These are phyloP conservation scores for Eimeria maxima DNA, from an alignment of 169 alveolate species.

Conservation along the genomic window DNA sequence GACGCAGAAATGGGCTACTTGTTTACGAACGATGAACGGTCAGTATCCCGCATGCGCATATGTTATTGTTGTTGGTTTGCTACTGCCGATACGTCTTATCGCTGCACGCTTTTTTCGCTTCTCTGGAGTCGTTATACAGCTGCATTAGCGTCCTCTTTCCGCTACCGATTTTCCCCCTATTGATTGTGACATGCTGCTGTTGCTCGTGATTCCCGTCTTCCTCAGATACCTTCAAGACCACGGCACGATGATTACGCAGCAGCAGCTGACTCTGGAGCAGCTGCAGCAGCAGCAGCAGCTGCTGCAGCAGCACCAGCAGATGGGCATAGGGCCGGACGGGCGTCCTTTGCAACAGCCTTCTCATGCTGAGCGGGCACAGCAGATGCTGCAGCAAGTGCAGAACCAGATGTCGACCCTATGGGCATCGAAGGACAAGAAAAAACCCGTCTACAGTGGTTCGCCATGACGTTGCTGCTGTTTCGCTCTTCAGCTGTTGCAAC, in stretches of 20 bases:
- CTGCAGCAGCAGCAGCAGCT: slow-evolving; percentile 77
- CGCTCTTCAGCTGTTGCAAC: slow-evolving; percentile 7
- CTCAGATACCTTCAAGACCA: slow-evolving; percentile 44
- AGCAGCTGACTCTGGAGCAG: slow-evolving; percentile 79
- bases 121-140: not conserved
- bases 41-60: not conserved
- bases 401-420: slow-evolving; percentile 25
- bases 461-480: not conserved
- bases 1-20: slow-evolving; percentile 94
- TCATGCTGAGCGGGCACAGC: slow-evolving; percentile 82
- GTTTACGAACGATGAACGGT: slow-evolving; percentile 95
- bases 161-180: not conserved
- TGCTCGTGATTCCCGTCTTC: not conserved
- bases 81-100: not conserved
- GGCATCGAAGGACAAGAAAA: slow-evolving; percentile 29
- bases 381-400: slow-evolving; percentile 80
- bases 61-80: slow-evolving; percentile 3
- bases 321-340: slow-evolving; percentile 72
- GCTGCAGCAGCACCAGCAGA: slow-evolving; percentile 76
- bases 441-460: slow-evolving; percentile 75
- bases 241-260: slow-evolving; percentile 76
- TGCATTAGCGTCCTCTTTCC: not conserved
- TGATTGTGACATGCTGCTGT: not conserved
- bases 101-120: not conserved
- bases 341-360: slow-evolving; percentile 74